A percentile compares a stretch with the other conserved stretches of the same genome.
phyloP scores from a whole-genome alignment of 768 basidiomycete genomes.

The Phanerochaete sordida region DNA sequence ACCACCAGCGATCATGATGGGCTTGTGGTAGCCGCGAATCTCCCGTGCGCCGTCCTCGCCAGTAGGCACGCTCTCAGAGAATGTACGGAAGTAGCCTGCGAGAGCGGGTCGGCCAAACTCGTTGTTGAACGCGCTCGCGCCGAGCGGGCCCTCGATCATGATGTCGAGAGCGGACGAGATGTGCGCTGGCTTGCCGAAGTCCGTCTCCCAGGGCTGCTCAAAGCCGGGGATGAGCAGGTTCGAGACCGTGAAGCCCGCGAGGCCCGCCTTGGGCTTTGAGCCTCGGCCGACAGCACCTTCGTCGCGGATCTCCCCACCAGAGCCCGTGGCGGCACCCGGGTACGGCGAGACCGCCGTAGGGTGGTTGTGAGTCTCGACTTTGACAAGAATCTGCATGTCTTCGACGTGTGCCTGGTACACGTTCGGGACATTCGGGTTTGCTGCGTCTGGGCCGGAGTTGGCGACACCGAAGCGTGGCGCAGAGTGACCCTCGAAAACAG shows the following conservation, averaged over 20 bases:
- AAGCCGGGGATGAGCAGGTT: slow-evolving; percentile 91
- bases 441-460: slow-evolving; percentile 15
- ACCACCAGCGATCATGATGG: slow-evolving; percentile 99
- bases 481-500: slow-evolving; percentile 78
- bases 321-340: slow-evolving; percentile 98
- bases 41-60: slow-evolving; percentile 49
- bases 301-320: slow-evolving; percentile 97
- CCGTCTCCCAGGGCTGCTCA: slow-evolving; percentile 93
- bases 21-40: slow-evolving; percentile 96
- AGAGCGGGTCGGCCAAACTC: slow-evolving; percentile 96
- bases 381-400: slow-evolving; percentile 86
- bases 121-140: slow-evolving; percentile 96
- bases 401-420: slow-evolving; percentile 61
- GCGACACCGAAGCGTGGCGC: slow-evolving; percentile 73
- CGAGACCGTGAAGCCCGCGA: slow-evolving; percentile 90
- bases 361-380: slow-evolving; percentile 99
- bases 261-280: slow-evolving; percentile 93
- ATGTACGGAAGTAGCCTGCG: slow-evolving; percentile 93
- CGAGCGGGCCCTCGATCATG: slow-evolving; percentile 95
- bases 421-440: slow-evolving; percentile 17
- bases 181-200: slow-evolving; percentile 86
- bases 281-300: slow-evolving; percentile 96
- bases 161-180: slow-evolving; percentile 94
- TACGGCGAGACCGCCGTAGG: slow-evolving; percentile 98
- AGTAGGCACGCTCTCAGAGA: slow-evolving; percentile 71